Evolutionary conservation across 1,139 yeast genomes (phyloP).

Genomic region (Taiozyma sp.): DNA sequence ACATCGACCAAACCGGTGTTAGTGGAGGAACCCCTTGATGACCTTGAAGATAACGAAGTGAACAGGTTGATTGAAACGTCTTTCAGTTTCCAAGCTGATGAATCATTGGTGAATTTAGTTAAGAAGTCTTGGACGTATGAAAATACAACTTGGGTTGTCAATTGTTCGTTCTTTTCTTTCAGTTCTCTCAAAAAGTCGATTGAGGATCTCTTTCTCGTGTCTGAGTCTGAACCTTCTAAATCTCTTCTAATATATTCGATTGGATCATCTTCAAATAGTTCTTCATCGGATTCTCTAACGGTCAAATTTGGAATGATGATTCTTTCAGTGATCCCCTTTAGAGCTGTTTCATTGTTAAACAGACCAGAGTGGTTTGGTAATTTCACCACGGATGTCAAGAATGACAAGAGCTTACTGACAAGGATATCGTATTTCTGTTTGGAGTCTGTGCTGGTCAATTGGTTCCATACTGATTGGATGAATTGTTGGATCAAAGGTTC

Average conservation of each 20-base stretch:
- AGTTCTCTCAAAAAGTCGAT: slow-evolving; percentile 88
- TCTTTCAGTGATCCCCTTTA: slow-evolving; percentile 75
- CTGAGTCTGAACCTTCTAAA: slow-evolving; percentile 91
- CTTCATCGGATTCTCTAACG: slow-evolving; percentile 84
- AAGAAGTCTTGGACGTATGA: slow-evolving; percentile 71
- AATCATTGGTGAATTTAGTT: slow-evolving; percentile 39
- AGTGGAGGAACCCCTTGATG: slow-evolving; percentile 85
- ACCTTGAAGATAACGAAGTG: slow-evolving; percentile 88
- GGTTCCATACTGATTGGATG: slow-evolving; percentile 78
- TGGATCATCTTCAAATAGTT: slow-evolving; percentile 95
- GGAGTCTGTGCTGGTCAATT: slow-evolving; percentile 61
- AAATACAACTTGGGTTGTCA: slow-evolving; percentile 74
- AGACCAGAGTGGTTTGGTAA: slow-evolving; percentile 60
- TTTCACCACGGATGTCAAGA: slow-evolving; percentile 80
- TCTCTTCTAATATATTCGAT: slow-evolving; percentile 88
- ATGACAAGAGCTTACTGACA: slow-evolving; percentile 76
- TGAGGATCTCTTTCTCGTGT: slow-evolving; percentile 86
- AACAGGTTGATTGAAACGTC: slow-evolving; percentile 86
- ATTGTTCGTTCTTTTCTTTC: slow-evolving; percentile 71
- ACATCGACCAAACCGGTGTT: slow-evolving; percentile 84
- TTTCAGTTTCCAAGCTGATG: slow-evolving; percentile 71
- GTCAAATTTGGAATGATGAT: slow-evolving; percentile 86
- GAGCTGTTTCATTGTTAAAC: slow-evolving; percentile 63
- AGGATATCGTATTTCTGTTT: slow-evolving; percentile 81
- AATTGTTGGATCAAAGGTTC: slow-evolving; percentile 71